Evolutionary conservation across 495 filamentous ascomycete genomes (phyloP).

Genomic region (Recurvomyces mirabilis): DNA sequence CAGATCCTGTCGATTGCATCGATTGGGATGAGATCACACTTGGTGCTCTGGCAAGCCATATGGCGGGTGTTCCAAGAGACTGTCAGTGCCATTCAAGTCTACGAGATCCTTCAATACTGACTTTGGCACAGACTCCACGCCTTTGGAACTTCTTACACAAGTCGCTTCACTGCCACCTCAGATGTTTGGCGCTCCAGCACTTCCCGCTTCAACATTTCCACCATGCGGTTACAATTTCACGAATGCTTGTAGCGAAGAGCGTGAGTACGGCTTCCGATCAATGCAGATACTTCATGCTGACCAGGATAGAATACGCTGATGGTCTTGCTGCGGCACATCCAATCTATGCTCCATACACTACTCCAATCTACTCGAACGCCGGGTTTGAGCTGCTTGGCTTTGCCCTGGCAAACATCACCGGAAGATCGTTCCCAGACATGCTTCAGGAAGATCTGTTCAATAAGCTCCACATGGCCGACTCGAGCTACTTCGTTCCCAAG

Average conservation of each 20-base stretch:
- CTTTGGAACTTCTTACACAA: too few species aligned
- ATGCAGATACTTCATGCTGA: too few species aligned
- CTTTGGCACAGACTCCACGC: too few species aligned
- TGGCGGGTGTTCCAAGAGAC: slow-evolving; percentile 33
- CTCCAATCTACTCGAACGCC: slow-evolving; percentile 47
- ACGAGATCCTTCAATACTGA: too few species aligned
- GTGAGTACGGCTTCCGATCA: slow-evolving; percentile 16
- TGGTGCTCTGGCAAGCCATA: slow-evolving; percentile 36
- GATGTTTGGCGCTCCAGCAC: slow-evolving; percentile 11
- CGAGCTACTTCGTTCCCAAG: slow-evolving; percentile 7
- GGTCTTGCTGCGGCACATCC: slow-evolving; percentile 40
- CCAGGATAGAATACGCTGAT: slow-evolving; percentile 41
- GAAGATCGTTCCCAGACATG: slow-evolving; percentile 34
- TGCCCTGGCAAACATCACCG: slow-evolving; percentile 44
- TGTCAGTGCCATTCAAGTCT: too few species aligned
- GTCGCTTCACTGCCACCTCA: background rate
- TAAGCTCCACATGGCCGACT: slow-evolving; percentile 16
- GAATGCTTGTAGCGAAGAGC: slow-evolving; percentile 23
- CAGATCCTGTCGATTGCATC: slow-evolving; percentile 22
- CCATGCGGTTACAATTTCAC: slow-evolving; percentile 5
- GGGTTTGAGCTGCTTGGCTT: slow-evolving; percentile 44
- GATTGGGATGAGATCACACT: slow-evolving; percentile 37
- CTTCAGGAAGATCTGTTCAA: slow-evolving; percentile 30
- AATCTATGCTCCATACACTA: slow-evolving; percentile 37
- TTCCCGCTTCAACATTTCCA: slow-evolving; percentile 6